Base-by-base conservation (phyloP, 2,329 filamentous ascomycete genomes). In the Aspergillus viridinutans region DNA sequence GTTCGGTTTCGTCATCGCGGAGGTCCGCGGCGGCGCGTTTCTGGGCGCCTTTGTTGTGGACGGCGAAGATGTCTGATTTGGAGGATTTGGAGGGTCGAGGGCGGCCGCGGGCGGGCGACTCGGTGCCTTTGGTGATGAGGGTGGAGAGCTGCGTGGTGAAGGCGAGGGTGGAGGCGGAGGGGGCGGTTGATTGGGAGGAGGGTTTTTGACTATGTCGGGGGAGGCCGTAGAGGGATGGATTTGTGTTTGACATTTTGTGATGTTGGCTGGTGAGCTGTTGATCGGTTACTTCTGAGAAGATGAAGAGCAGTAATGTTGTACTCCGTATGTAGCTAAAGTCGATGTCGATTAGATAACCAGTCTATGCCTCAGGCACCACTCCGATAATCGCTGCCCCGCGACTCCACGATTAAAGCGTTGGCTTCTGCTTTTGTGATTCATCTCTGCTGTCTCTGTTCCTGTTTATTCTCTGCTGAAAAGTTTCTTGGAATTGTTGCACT, bases 91-190 rank as follows among this genome's bases (percentile, higher is more conserved):
- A 74, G n/a, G 76, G 72, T 43, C 76, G 74, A 3, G 72, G 56
- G 38, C 76, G 77, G 42, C 70, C 74, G 45, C 69, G 57, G 74
- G 62, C 25, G 81, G 72, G 35, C 81, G 77, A 4, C 73, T 64
- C 10, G 74, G 61, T 14, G 59, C 78, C 68, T 59, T 78, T 80
- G 54, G 87, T 80, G 75, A 97, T 90, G 55, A 97, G 85, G 49
- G 87, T 90, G 65, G 89, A 88, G 61, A 97, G 85, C 63, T 94
- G 90, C 10, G 90, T 90, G n/a, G 89, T 86, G 78, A 99, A 97
- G 70, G 91, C 86, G 54, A 96, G 84, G 48, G 85, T 88, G 52
- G 85, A 88, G 20, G 92, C 84, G 20, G 85, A 85, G 21, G 82
- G 80, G 26, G 61, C 87, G 63, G 84, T 81, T 66, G 77, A 54